These are phyloP conservation scores for Alloascoidea africana DNA, from an alignment of 805 yeast species.

Conservation along the genomic window DNA sequence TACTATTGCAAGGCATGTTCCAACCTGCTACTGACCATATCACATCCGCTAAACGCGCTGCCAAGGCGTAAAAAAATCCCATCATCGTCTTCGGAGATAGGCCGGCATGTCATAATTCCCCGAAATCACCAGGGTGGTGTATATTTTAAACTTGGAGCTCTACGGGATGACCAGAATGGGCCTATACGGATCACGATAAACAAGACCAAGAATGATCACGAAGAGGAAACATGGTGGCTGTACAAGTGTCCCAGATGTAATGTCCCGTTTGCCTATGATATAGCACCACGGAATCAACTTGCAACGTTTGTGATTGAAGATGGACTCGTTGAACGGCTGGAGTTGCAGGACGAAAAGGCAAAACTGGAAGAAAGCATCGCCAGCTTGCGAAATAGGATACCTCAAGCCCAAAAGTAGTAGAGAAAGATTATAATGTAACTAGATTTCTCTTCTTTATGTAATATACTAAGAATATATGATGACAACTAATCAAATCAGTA, in stretches of 20 bases:
- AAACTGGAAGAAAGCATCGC: too few relatives aligned
- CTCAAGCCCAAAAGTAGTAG: not conserved
- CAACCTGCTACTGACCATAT: too few relatives aligned
- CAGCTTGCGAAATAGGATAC: not conserved
- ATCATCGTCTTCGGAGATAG: not conserved
- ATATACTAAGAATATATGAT: not conserved
- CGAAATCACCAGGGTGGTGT: not conserved
- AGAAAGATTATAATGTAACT: not conserved
- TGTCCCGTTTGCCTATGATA: not conserved
- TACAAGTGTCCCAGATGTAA: not conserved
- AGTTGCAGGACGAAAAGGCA: not conserved
- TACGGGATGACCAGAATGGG: conserved; percentile 2
- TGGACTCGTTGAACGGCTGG: not conserved
- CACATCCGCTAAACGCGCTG: not conserved
- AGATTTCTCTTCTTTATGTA: not conserved
- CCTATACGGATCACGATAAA: conserved; percentile 8
- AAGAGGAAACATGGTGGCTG: conserved; percentile 3
- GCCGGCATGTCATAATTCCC: not conserved
- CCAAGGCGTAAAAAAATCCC: not conserved
- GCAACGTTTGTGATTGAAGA: not conserved
- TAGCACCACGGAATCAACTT: not conserved
- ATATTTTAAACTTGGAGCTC: not conserved
- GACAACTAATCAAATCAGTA: not conserved
- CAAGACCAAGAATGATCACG: conserved; percentile 8
- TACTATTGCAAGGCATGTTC: too few relatives aligned